Evolutionary conservation across 2,329 filamentous ascomycete species (phyloP).

Genomic region (Huntiella bhutanensis): DNA sequence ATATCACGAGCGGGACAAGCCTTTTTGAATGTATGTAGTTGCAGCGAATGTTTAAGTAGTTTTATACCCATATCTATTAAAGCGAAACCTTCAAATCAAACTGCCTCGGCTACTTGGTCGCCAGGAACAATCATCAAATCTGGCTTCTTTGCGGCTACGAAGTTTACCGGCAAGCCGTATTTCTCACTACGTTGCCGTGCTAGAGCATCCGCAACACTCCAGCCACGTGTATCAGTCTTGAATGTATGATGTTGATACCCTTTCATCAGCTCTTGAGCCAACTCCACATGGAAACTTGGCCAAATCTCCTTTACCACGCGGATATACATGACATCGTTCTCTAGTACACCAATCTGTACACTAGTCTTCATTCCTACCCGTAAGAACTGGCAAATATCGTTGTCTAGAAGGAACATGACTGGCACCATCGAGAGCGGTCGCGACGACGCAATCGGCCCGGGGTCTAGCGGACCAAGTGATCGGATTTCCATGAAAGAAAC

Average conservation of each 20-base stretch:
- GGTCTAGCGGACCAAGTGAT: conserved; percentile 30
- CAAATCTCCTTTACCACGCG: conserved; percentile 35
- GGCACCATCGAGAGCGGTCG: background rate
- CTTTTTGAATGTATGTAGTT: too few relatives aligned
- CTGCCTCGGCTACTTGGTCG: background rate
- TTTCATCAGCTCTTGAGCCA: conserved; percentile 51
- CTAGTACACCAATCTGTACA: conserved; percentile 34
- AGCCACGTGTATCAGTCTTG: too few relatives aligned
- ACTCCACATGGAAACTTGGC: conserved; percentile 43
- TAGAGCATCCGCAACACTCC: too few relatives aligned
- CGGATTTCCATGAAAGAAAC: conserved; percentile 16
- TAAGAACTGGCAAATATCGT: conserved; percentile 30
- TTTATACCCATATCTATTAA: too few relatives aligned
- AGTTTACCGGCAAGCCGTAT: too few relatives aligned
- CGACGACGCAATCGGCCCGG: conserved; percentile 12
- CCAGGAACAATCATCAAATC: conserved; percentile 1
- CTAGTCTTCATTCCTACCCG: conserved; percentile 46
- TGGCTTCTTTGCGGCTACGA: background rate
- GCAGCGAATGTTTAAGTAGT: too few relatives aligned
- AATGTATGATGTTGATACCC: background rate
- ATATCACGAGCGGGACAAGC: too few relatives aligned
- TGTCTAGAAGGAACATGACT: conserved; percentile 47
- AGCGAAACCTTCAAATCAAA: background rate
- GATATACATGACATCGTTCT: conserved; percentile 46
- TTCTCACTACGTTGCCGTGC: too few relatives aligned